Evolutionary conservation across 306 rosid species (phyloP).

Genomic region (Citrullus amarus): DNA sequence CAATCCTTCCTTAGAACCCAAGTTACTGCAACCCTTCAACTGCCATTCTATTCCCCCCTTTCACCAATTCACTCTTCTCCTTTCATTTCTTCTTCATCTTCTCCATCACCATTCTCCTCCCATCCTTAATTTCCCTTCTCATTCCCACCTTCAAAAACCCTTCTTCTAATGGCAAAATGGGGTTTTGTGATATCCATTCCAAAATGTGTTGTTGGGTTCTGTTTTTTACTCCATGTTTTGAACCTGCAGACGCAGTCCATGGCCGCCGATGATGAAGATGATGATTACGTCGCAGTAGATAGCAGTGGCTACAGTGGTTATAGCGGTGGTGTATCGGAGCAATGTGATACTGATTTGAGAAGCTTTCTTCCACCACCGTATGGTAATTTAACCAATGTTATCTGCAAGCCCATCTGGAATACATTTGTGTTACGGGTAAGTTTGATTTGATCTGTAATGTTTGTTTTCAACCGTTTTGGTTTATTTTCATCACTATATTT

Average conservation of each 20-base stretch:
- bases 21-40: conserved; percentile 61
- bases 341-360: conserved; percentile 42
- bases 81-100: conserved; percentile 19
- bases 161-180: conserved; percentile 38
- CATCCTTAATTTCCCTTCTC: conserved; percentile 5
- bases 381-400: conserved; percentile 44
- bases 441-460: neutral
- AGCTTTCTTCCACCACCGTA: conserved; percentile 81
- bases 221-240: conserved; percentile 24
- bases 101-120: neutral
- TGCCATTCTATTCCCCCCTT: conserved; percentile 19
- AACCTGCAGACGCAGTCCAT: conserved; percentile 17
- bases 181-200: conserved; percentile 19
- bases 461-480: too few species aligned
- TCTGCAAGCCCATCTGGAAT: conserved; percentile 82
- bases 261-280: conserved; percentile 18
- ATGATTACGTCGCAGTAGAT: conserved; percentile 10
- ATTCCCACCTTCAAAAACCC: neutral
- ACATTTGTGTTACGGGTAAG: conserved; percentile 77
- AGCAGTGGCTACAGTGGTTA: neutral
- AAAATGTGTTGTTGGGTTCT: conserved; percentile 22
- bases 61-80: conserved; percentile 14
- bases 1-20: conserved; percentile 46
- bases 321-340: conserved; percentile 22
- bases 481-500: too few species aligned